Base-by-base conservation (phyloP, 2,329 filamentous ascomycete species). In the Chalara sp. region DNA sequence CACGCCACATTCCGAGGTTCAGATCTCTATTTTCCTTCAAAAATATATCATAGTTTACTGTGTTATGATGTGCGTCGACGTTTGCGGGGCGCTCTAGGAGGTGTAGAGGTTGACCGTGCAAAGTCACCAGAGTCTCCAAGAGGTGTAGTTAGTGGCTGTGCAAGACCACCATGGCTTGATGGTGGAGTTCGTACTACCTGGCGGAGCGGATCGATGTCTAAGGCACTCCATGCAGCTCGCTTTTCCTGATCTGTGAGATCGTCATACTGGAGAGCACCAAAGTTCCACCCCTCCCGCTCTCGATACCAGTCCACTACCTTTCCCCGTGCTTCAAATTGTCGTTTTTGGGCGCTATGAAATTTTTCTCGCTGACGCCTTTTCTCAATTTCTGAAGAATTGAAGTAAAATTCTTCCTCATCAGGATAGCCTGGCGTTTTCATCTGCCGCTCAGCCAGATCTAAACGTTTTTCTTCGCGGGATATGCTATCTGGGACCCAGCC, bases 401-500 rank as follows among this genome's bases (percentile, higher is more conserved):
- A 49, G 28, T 58, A 61, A 44, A 55, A 51, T 11, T 60, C 57
- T 3, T 41, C 33, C 1, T 37, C 40, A 35, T 55, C 33, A 11
- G 56, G 53, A 30, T 56, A 55, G 3, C 50, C 53, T 5, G 49
- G 47, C 6, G 39, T 43, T 5, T 35, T 33, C 42, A 49, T 52
- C 2, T 52, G 52, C 8, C 13, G 8, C 37, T 61, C 52, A 21
- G 55, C 46, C 11, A 58, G 30, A 8, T 50, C 40, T 1, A 32
- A n/a, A 11, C 48, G 50, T 28, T 58, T 56, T n/a, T 55, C 40
- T 13, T 45, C 37, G 5, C 21, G 28, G 11, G 52, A 56, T 28
- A 58, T 52, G 31, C 49, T 59, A 30, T 46, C 46, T 5, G 58
- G 55, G 4, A 49, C 44, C 52, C 55, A 61, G 21, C 49, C 44